Percentiles rank a stretch among this genome's conserved stretches.
Conservation (phyloP, 208 protist species). For the Wallacemonas collosoma region DNA sequence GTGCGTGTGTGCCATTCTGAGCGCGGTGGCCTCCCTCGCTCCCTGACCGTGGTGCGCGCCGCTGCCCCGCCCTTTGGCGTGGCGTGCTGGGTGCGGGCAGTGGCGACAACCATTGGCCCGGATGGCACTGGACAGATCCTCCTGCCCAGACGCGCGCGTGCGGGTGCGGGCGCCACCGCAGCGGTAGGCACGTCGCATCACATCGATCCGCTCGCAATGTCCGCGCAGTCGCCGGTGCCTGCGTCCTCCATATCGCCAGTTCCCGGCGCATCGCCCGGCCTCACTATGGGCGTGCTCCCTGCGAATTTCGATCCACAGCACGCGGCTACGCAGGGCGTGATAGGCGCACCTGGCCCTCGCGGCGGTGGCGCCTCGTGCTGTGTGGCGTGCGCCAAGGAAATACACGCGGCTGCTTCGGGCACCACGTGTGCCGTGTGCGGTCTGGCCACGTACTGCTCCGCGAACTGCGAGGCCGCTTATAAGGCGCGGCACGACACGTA, state of each 20-base stretch:
- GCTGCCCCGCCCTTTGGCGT: slow-evolving; percentile 31
- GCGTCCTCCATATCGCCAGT: neutral
- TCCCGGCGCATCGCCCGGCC: neutral
- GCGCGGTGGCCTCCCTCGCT: slow-evolving; percentile 43
- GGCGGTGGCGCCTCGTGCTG: slow-evolving; percentile 16
- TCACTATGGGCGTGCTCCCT: slow-evolving; percentile 9
- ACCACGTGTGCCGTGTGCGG: slow-evolving; percentile 33
- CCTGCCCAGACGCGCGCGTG: neutral
- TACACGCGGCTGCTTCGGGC: neutral
- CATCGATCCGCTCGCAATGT: neutral
- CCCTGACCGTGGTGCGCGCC: slow-evolving; percentile 32
- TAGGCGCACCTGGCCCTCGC: neutral
- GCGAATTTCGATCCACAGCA: slow-evolving; percentile 4
- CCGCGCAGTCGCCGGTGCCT: neutral
- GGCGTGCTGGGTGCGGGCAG: slow-evolving; percentile 15
- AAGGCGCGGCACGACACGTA: slow-evolving; percentile 28
- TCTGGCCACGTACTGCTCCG: slow-evolving; percentile 41
- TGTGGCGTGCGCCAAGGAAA: slow-evolving; percentile 21
- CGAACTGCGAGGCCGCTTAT: slow-evolving; percentile 34
- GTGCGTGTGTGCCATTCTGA: slow-evolving; percentile 54
- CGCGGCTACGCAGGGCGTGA: no score
- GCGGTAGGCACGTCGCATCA: neutral
- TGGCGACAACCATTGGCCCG: neutral
- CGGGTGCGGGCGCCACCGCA: neutral
- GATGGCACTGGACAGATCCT: neutral